Evolutionary conservation across 768 basidiomycete species (phyloP), one percentile per base, ranked within the genome.

Genomic region (Tulasnella sp.): DNA sequence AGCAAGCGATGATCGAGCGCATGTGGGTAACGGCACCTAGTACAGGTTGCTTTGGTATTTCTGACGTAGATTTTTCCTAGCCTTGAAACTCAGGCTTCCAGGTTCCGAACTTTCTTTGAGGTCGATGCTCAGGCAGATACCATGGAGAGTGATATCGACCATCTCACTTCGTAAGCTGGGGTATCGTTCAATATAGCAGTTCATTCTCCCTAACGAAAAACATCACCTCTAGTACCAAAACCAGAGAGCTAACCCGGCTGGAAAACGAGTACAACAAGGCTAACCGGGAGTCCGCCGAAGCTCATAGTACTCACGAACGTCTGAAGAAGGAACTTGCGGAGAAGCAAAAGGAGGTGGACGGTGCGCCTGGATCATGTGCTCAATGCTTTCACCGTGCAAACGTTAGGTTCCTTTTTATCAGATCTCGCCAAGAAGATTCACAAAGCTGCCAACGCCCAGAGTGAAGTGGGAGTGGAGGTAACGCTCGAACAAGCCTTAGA

Each of bases 91-190:
- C 89, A 90, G 75, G 90, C 89, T 72, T 85, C 86, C 75, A 93
- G 91, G 84, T 93, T 92, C 83, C 90, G 89, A 54, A 91, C 92
- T 81, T 84, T 94, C 14, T 87, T 92, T n/a, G 92, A 91, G 20
- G 86, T 86, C 60, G 90, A 93, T 54, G 87, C 92, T 0, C 87
- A 88, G 8, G 86, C 88, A 0, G 92, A 92, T 12, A 91, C 89
- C 0, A 93, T 97, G 88, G 96, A 97, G 82, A 88, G 88, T 24
- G 93, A 94, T 79, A 88, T 94, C 7, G 91, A 93, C 34, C 88
- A 88, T 24, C 84, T 91, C 11, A 85, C 88, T 14, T 84, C 86
- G 95, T 96, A 77, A 84, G 90, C 88, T 48, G 31, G 28, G 46
- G 22, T 60, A 22, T 22, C 54, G 7, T 44, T 34, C 79, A 74